Evolutionary conservation across 1,284 basidiomycete species (phyloP).

Genomic region (Cryptococcus sp.): DNA sequence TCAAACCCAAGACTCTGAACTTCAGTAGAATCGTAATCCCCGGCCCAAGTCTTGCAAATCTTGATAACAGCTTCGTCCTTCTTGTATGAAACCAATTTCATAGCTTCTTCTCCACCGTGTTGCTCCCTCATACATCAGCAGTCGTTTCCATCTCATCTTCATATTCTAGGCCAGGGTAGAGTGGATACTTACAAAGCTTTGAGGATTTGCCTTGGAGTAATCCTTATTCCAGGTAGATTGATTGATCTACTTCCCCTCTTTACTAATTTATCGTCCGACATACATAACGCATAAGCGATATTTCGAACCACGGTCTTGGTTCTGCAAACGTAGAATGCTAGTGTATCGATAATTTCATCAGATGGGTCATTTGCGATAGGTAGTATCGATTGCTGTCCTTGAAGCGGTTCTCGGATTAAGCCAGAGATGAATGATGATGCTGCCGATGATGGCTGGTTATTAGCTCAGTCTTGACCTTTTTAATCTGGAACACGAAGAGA

Average conservation of each 20-base stretch:
- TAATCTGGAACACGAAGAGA: background rate
- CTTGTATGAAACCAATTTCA: conserved; percentile 44
- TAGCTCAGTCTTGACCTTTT: too few relatives aligned
- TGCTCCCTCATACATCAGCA: conserved; percentile 22
- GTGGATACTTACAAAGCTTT: conserved; percentile 38
- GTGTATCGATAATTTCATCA: conserved; percentile 47
- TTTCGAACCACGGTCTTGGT: conserved; percentile 52
- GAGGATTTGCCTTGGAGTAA: conserved; percentile 47
- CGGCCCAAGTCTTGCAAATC: conserved; percentile 48
- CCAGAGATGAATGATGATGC: conserved; percentile 62
- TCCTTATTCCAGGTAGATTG: conserved; percentile 48
- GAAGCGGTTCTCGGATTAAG: conserved; percentile 62
- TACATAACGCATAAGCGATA: conserved; percentile 44
- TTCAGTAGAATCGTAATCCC: conserved; percentile 40
- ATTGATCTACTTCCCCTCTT: conserved; percentile 34
- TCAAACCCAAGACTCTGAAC: conserved; percentile 40
- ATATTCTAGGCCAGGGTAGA: too few relatives aligned
- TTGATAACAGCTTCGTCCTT: conserved; percentile 43
- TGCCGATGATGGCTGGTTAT: conserved; percentile 53
- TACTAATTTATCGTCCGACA: conserved; percentile 40
- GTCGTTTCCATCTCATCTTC: background rate
- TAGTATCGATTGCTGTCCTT: conserved; percentile 54
- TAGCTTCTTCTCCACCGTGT: conserved; percentile 42
- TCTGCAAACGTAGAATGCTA: conserved; percentile 57
- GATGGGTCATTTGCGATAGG: conserved; percentile 50